A percentile compares a stretch with the other conserved stretches of the same genome.
These are phyloP conservation scores for Auricularia heimuer DNA, from an alignment of 768 basidiomycete species.

Conservation along the genomic window DNA sequence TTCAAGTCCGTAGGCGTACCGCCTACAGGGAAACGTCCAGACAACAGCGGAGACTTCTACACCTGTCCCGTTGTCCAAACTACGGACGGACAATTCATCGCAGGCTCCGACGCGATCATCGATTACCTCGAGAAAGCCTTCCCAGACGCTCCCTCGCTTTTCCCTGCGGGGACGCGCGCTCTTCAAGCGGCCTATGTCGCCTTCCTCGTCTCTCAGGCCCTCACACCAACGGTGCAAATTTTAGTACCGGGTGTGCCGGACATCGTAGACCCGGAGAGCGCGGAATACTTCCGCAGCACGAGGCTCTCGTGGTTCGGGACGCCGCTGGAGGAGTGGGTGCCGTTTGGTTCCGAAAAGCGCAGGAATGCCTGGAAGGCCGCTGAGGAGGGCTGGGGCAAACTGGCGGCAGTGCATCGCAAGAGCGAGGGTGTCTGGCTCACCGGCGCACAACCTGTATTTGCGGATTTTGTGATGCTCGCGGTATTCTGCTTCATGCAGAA, in stretches of 20 bases:
- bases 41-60: neutral
- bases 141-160: neutral
- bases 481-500: neutral
- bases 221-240: neutral
- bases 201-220: neutral
- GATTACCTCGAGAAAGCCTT: neutral
- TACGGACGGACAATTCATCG: neutral
- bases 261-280: neutral
- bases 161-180: neutral
- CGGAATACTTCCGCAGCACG: neutral
- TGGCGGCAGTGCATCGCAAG: neutral
- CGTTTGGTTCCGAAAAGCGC: neutral
- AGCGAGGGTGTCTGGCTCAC: neutral
- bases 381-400: neutral
- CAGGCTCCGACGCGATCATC: neutral
- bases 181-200: neutral
- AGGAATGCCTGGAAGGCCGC: neutral
- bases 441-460: neutral
- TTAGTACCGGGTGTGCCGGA: neutral
- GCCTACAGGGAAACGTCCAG: neutral
- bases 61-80: neutral
- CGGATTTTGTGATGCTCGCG: neutral
- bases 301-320: neutral
- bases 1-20: neutral
- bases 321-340: neutral